Base-by-base conservation (phyloP, 2,329 filamentous ascomycete genomes). In the Neonectria coccinea region DNA sequence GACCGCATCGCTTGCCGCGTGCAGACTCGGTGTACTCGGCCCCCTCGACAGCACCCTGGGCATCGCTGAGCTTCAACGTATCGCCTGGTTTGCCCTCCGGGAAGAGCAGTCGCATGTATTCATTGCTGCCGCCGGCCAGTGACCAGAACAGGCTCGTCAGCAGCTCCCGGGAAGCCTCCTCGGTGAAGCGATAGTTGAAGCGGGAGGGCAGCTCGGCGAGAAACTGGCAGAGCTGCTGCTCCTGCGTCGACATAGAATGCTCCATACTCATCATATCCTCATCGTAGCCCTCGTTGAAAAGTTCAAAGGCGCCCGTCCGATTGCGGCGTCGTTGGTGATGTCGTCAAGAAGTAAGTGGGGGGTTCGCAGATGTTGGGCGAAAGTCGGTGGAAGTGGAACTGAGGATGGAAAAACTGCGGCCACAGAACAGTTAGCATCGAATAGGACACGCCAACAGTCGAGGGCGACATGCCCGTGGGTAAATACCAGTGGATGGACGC, bases 1-100 rank as follows among this genome's bases (percentile, higher is more conserved):
- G 97, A 4, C 96, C 97, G 78, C 96, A 99, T 51, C 94, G 91
- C 79, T 97, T 97, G 59, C 97, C 96, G 70, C 93, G 89, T 14
- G 96, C 96, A 7, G 92, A 91, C 70, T 95, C 92, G 20, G 93
- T 96, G 77, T 98, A 99, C 78, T 99, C 97, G 33, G 95, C 93
- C 11, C 96, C 95, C 75, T 97, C 94, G 62, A 93, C 86, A n/a
- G 93, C 93, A 18, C 94, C 95, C 77, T 99, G 97, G 16, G 94
- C 94, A 72, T 93, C 90, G 66, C 91, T 88, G 42, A 99, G 84
- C 79, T 92, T 96, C 86, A 94, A 91, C 50, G 81, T 82, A n/a
- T 83, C 79, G 29, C 84, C 81, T 9, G 91, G 87, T 44, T 85
- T 86, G 12, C 93, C 93, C 44, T 91, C 84, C 1, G 94, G 94